These are phyloP conservation scores for Sporothrix sp. DNA, from an alignment of 2,329 filamentous ascomycete genomes.

Conservation along the genomic window DNA sequence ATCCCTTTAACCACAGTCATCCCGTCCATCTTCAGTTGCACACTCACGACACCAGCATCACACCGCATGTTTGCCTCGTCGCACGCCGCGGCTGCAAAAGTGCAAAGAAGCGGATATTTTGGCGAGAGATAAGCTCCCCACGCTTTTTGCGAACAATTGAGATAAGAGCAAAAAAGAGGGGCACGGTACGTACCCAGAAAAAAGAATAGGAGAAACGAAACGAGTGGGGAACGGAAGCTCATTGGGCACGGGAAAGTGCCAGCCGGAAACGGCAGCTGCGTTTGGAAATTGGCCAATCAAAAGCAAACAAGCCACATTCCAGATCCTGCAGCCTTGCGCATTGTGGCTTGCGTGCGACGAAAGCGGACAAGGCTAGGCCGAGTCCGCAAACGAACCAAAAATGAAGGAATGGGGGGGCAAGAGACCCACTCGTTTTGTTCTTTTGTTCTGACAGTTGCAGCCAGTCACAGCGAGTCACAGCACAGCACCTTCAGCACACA, in stretches of 20 bases:
- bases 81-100: neutral
- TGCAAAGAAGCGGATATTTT: neutral
- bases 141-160: too few relatives aligned
- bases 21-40: too few relatives aligned
- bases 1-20: too few relatives aligned
- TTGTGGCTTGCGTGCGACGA: conserved; percentile 1
- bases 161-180: too few relatives aligned
- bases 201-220: too few relatives aligned
- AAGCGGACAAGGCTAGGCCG: neutral
- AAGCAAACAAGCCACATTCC: neutral
- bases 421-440: neutral
- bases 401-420: neutral
- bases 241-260: too few relatives aligned
- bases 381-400: neutral
- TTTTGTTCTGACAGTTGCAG: neutral
- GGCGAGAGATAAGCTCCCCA: too few relatives aligned
- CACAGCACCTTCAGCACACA: neutral
- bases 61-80: too few relatives aligned
- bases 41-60: too few relatives aligned
- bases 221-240: neutral
- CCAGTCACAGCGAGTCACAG: neutral
- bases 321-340: conserved; percentile 3
- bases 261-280: neutral
- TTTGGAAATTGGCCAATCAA: conserved; percentile 1
- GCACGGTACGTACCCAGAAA: too few relatives aligned